Percentiles rank a stretch among this genome's conserved stretches.
These are phyloP conservation scores for Malus hybrid DNA, from an alignment of 331 rosid genomes.

Conservation along the genomic window DNA sequence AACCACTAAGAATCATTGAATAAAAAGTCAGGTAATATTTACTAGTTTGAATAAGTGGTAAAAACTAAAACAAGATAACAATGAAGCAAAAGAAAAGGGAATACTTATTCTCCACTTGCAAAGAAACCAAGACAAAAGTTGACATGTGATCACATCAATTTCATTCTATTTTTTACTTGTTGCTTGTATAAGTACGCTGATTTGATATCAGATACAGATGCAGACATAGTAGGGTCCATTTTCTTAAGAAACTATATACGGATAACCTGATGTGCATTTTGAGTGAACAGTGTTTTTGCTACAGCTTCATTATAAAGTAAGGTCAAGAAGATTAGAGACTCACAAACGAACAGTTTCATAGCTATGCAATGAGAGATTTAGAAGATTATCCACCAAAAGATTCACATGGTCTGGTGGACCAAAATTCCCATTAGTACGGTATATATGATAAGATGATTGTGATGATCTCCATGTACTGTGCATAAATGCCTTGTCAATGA, in stretches of 20 bases:
- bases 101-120: not conserved
- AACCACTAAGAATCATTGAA: not conserved
- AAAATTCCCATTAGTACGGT: constrained; percentile 61
- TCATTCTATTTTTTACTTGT: not conserved
- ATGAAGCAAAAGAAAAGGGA: not conserved
- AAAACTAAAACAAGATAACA: not conserved
- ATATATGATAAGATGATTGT: constrained; percentile 85
- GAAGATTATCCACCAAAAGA: constrained; percentile 72
- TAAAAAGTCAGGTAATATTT: not conserved
- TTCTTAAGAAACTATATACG: not conserved
- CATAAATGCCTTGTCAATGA: constrained; percentile 94
- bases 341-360: constrained; percentile 93
- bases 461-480: constrained; percentile 98
- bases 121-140: not conserved
- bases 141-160: not conserved
- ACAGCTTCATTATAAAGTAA: constrained; percentile 9
- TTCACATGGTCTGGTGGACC: constrained; percentile 70
- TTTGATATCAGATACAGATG: not conserved
- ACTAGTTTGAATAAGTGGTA: not conserved
- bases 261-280: not conserved
- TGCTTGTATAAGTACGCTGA: not conserved
- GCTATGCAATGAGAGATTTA: constrained; percentile 70
- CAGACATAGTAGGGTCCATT: not conserved
- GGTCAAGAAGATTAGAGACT: constrained; percentile 34
- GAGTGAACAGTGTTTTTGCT: not conserved